Evolutionary conservation across 1,284 basidiomycete species (phyloP), one percentile per base, ranked within the genome.

Genomic region (Fistulina hepatica): DNA sequence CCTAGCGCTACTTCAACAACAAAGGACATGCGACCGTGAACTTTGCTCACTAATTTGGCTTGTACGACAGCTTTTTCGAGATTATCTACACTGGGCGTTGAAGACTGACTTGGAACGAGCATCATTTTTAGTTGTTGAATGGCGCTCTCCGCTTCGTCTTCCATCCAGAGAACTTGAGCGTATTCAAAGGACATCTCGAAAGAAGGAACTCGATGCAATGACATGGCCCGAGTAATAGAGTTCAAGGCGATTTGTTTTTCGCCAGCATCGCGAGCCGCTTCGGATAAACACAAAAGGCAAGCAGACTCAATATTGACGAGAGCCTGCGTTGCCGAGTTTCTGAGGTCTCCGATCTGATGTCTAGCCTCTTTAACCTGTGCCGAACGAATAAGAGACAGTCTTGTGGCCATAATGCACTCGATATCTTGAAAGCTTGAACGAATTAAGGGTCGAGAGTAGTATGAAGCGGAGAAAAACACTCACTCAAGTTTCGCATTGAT

Each of bases 121-220:
- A 81, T 57, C 23, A 66, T 65, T 38, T 69, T 69, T 40, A 94
- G 64, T 41, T 76, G 79, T 47, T 85, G 73, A 23, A 94, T 80
- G 0, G 94, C 93, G 2, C 83, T 62, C 38, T 77, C 76, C 49
- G 89, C 84, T 52, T 97, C 91, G 24, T 77, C 75, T 49, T 89
- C 82, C 4, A 74, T 61, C 91, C 94, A 97, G 9, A 97, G 69
- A 5, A 97, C 90, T 39, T 81, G 75, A 2, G 93, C 82, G 48
- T 90, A 90, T 55, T 97, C 92, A 50, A 78, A 67, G 1, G 71
- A 71, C n/a, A 83, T 69, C 20, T 75, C 65, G 11, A 77, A 65
- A 1, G 66, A 64, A 1, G 67, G 52, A 3, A 48, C 44, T 0
- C 51, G 53, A 44, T 78, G 75, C 15, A 94, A 60, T 30, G 63